Base-by-base conservation (phyloP, 371 early-diverging fungal species). In the Lichtheimia corymbifera region DNA sequence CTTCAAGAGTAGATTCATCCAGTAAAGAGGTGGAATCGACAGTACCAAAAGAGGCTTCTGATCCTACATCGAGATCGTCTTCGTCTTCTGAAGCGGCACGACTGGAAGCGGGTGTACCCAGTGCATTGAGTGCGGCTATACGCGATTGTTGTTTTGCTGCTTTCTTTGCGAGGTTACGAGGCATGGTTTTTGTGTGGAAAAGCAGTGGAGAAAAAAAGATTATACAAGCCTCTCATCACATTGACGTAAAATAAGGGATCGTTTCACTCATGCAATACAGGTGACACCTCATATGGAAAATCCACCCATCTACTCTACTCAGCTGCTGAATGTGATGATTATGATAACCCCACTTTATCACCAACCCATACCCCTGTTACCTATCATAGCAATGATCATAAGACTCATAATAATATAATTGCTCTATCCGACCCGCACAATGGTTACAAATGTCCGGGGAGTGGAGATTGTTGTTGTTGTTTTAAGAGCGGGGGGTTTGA, bases 81-180 rank as follows among this genome's bases (percentile, higher is more conserved):
- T 66, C 66, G 42, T 61, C 62, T 45, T 61, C 66, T 0, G 66
- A 65, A 14, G 50, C 58, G 4, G 66, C 45, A 4, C 57, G 43
- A 61, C 66, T 65, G 0, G 61, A 61, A 11, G 40, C 61, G 6
- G 66, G 66, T 24, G 66, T 65, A 13, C 66, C 66, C 2, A 65
- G 53, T 22, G 56, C 59, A 17, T 65, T 59, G n/a, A 65, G 51
- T 25, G 66, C 66, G 12, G 61, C 66, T 17, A 65, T 65, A 14
- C 66, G 61, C 5, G 53, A 51, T 47, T 65, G 56, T 27, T 65
- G 66, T 28, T 65, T 65, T 9, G 43, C 54, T n/a, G 61, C 66
- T 58, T 61, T 55, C 42, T 65, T 65, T 5, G 50, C 53, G 14
- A 65, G 51, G 53, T 58, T 65, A 3, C 44, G 53, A 15, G 66